Evolutionary conservation across 805 yeast genomes (phyloP).

Genomic region (Starmerella cellae): DNA sequence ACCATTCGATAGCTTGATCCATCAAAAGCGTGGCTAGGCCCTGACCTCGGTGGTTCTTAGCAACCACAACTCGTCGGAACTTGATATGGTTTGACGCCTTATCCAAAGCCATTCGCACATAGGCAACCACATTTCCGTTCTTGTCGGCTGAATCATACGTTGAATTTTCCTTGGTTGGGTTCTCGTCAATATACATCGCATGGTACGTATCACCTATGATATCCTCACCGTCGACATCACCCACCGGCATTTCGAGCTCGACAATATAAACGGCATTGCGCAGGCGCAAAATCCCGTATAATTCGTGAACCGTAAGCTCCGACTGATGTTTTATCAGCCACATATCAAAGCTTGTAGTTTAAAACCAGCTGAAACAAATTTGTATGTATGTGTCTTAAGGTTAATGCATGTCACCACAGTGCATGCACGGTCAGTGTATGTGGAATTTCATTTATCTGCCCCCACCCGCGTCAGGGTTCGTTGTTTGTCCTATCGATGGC

Average conservation of each 20-base stretch:
- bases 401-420: no score
- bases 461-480: no score
- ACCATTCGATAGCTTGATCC: conserved; percentile 7
- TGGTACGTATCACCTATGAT: conserved; percentile 11
- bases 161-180: not conserved
- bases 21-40: conserved; percentile 16
- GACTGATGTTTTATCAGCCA: conserved; percentile 5
- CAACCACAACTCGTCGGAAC: conserved; percentile 19
- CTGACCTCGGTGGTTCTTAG: conserved; percentile 7
- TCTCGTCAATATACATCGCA: conserved; percentile 1
- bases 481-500: no score
- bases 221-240: conserved; percentile 19
- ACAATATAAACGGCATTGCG: conserved; percentile 20
- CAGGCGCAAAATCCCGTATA: conserved; percentile 15
- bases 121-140: conserved; percentile 4
- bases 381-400: no score
- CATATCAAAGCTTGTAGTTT: no score
- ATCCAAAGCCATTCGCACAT: conserved; percentile 7
- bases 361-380: no score
- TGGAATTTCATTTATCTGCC: no score
- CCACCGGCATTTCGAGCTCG: conserved; percentile 18
- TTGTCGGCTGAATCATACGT: not conserved
- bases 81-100: not conserved
- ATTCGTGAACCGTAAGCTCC: conserved; percentile 5
- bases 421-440: no score